Evolutionary conservation across 768 basidiomycete genomes (phyloP).

Genomic region (Obba rivulosa): DNA sequence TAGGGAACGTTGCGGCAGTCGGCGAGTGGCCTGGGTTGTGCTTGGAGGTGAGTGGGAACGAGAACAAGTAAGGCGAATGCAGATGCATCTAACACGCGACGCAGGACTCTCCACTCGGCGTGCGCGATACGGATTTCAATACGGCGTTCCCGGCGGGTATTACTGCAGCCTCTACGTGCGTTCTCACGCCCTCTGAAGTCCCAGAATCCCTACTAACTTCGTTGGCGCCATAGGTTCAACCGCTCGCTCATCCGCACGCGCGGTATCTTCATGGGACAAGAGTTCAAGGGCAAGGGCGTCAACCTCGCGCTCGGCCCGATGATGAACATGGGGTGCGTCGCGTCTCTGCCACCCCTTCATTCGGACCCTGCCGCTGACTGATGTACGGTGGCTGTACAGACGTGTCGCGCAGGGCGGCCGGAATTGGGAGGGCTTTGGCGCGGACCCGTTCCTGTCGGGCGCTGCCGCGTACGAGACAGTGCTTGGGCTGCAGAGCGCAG

Average conservation of each 20-base stretch:
- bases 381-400: slow-evolving; percentile 15
- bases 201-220: no score
- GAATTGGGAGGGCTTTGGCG: slow-evolving; percentile 96
- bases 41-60: slow-evolving; percentile 43
- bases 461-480: slow-evolving; percentile 78
- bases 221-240: slow-evolving; percentile 56
- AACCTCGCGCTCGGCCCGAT: slow-evolving; percentile 74
- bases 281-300: slow-evolving; percentile 81
- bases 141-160: slow-evolving; percentile 83
- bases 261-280: slow-evolving; percentile 74
- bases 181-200: slow-evolving; percentile 5
- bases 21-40: slow-evolving; percentile 62
- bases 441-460: slow-evolving; percentile 82
- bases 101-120: slow-evolving; percentile 71
- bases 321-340: slow-evolving; percentile 73
- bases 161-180: slow-evolving; percentile 76
- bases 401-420: slow-evolving; percentile 74
- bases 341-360: neutral
- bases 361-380: neutral
- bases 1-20: slow-evolving; percentile 58
- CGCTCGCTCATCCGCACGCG: slow-evolving; percentile 72
- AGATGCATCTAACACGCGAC: slow-evolving; percentile 3
- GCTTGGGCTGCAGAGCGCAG: slow-evolving; percentile 70
- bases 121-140: slow-evolving; percentile 68
- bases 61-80: neutral